Base-by-base conservation (phyloP, 2,329 filamentous ascomycete genomes). In the Ophiocordyceps camponoti-floridani region DNA sequence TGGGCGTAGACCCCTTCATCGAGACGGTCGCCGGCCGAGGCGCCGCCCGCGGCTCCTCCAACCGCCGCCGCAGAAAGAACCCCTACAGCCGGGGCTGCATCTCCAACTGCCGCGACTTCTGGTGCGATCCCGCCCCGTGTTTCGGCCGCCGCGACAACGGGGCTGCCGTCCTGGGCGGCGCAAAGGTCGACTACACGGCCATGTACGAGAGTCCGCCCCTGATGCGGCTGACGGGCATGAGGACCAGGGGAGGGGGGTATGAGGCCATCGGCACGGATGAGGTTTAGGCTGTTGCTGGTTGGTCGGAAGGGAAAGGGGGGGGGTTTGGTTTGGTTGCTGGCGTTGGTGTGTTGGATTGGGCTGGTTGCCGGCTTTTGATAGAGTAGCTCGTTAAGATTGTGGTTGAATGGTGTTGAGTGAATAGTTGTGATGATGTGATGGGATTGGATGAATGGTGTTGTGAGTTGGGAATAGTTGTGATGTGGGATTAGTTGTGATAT, bases 21-120 rank as follows among this genome's bases (percentile, higher is more conserved):
- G 84, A 89, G 52, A 95, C 88, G 2, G 87, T 91, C 1, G 86
- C 86, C 0, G 89, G 89, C 2, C 73, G 86, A 40, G 78, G 84
- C 44, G 84, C 83, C 0, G 79, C 81, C 6, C 68, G 69, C 3
- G 62, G 64, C 23, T 62, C 23, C 23, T 62, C 23, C 23, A 66
- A 70, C 58, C 66, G 68, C 63, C 70, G 67, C 52, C 63, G 71
- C 50, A 73, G 73, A 57, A 70, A 70, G 51, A 98, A 96, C 58
- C 88, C 88, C 0, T 98, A 89, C 61, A 89, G 79, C 47, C 72
- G 79, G 30, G 91, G 91, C 8, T 70, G 86, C 37, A 53, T 93
- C n/a, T 75, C 79, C 47, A 98, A 98, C 58, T 98, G 91, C 63
- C 82, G 77, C 51, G 93, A 98, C 62, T 98, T 98, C 60, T 96